Evolutionary conservation across 2,329 filamentous ascomycete species (phyloP), one percentile per base, ranked within the genome.

Genomic region (Ophiostoma quercus): DNA sequence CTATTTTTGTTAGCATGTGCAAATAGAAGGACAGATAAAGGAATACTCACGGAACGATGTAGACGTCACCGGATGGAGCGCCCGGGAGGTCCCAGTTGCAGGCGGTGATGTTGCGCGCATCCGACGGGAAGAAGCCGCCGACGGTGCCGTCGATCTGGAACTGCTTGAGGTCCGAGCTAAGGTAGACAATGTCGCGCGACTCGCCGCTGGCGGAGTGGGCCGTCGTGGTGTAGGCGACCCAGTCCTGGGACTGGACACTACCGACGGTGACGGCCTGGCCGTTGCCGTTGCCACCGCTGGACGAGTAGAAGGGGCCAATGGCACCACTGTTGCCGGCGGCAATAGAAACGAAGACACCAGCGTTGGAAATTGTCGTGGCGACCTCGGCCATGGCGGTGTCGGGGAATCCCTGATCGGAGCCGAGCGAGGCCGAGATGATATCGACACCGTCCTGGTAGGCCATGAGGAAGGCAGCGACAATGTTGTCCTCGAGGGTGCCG

Each of bases 271-370:
- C 37, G 5, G 34, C 4, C 37, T 39, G 34, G 19, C 67, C 69
- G 9, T 19, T 16, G 34, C 66, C 70, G 60, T 69, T 69, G 57
- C 66, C 70, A 2, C 70, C 71, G 41, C 54, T 62, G 67, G 69
- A 72, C 62, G 73, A 68, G 34, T 75, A 74, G 68, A 80, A 79
- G 63, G 73, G 68, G 12, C 71, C 73, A 16, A 1, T 4, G 29
- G 47, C 32, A 12, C 81, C 81, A 25, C 78, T 77, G 68, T 83
- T 83, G 8, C 81, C 81, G 7, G 77, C 79, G 0, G 80, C 78
- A 41, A 82, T 77, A 5, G 79, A 77, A 63, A 80, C 77, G 29
- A 79, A 77, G 1, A 81, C 77, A 22, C 81, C 81, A 2, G 77
- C 75, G 14, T 79, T 77, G 22, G 78, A 79, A 67, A 83, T 80